Evolutionary conservation across 352 stramenopile genomes (phyloP).

Genomic region (Phytophthora aleatoria): DNA sequence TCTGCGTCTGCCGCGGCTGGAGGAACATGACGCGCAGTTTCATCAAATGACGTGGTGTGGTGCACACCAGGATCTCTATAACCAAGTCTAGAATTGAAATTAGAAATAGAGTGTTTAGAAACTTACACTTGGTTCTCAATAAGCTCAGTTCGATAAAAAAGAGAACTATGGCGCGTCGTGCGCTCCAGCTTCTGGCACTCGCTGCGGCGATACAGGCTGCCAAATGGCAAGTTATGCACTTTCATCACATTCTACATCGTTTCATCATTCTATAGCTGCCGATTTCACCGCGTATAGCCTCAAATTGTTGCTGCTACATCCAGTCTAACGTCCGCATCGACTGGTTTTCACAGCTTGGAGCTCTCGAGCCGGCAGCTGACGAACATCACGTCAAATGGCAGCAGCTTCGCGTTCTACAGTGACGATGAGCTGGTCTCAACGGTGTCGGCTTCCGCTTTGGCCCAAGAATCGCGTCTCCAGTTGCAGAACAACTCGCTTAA

Average conservation of each 20-base stretch:
- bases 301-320: neutral
- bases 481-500: constrained; percentile 60
- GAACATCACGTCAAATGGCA: constrained; percentile 34
- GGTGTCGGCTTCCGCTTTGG: constrained; percentile 30
- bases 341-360: constrained; percentile 39
- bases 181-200: constrained; percentile 17
- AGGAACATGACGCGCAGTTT: constrained; percentile 56
- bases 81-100: constrained; percentile 25
- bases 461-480: constrained; percentile 36
- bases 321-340: constrained; percentile 7
- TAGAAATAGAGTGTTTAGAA: constrained; percentile 6
- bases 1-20: constrained; percentile 62
- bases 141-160: constrained; percentile 28
- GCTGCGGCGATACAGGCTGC: neutral
- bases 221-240: constrained; percentile 15
- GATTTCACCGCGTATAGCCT: neutral
- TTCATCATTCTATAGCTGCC: constrained; percentile 3
- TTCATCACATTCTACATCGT: neutral
- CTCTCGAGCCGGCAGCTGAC: constrained; percentile 41
- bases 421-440: constrained; percentile 14
- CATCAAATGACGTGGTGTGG: constrained; percentile 5
- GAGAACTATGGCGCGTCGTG: constrained; percentile 14
- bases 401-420: constrained; percentile 40
- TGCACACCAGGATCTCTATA: constrained; percentile 1
- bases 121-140: constrained; percentile 3